A percentile compares a stretch with the other conserved stretches of the same genome.
These are phyloP conservation scores for Xylaria sp. DNA, from an alignment of 2,329 filamentous ascomycete genomes.

Conservation along the genomic window DNA sequence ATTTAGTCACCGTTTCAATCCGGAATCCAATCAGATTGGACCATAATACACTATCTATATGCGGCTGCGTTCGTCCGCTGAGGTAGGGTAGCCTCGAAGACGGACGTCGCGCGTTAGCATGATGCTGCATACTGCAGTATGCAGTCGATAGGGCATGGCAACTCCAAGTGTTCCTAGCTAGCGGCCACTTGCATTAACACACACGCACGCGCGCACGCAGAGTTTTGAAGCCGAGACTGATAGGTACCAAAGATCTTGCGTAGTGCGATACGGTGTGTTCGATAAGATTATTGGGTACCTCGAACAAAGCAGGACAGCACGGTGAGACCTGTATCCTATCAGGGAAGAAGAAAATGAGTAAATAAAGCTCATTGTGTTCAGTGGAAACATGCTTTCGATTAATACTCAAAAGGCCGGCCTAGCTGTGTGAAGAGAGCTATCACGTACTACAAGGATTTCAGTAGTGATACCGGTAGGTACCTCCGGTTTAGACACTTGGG, in stretches of 20 bases:
- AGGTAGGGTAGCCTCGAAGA: background rate
- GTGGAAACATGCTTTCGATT: too few species aligned
- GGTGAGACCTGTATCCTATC: too few species aligned
- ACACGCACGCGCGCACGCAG: background rate
- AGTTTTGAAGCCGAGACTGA: background rate
- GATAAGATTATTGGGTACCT: background rate
- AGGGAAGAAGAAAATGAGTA: too few species aligned
- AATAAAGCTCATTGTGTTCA: too few species aligned
- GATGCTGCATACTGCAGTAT: slow-evolving; percentile 2
- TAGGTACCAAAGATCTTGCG: background rate
- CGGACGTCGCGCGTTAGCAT: background rate
- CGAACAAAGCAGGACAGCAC: too few species aligned
- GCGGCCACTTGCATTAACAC: background rate
- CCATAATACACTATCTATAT: background rate
- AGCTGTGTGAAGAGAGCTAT: too few species aligned
- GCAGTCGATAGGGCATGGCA: background rate
- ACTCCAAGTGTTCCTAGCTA: slow-evolving; percentile 1
- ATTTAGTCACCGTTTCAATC: background rate
- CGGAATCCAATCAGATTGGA: background rate
- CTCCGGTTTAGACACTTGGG: too few species aligned
- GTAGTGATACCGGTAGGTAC: too few species aligned
- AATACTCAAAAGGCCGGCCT: too few species aligned
- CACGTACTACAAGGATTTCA: too few species aligned
- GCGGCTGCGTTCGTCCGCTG: background rate
- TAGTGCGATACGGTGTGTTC: background rate